phyloP scores from a whole-genome alignment of 2,329 filamentous ascomycete species.

The Uncinocarpus reesii region DNA sequence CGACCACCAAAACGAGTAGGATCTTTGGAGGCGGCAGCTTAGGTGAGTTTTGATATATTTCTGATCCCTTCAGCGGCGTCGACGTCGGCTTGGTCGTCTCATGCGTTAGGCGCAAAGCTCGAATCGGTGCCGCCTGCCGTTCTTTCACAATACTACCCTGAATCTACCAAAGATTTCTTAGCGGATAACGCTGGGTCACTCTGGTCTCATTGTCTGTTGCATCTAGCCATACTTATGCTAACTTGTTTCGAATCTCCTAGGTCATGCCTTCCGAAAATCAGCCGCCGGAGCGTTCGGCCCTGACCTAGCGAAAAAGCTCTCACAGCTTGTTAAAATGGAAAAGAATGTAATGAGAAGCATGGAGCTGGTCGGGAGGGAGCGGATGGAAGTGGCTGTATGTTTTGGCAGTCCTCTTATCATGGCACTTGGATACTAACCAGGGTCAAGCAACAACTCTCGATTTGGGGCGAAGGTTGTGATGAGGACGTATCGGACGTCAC shows the following conservation, averaged over 20 bases:
- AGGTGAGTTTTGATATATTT: slow-evolving; percentile 48
- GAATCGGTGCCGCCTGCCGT: too few relatives aligned
- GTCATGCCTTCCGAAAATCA: slow-evolving; percentile 51
- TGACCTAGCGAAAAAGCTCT: slow-evolving; percentile 94
- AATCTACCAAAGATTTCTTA: too few relatives aligned
- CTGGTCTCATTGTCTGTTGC: too few relatives aligned
- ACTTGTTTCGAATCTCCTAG: slow-evolving; percentile 29
- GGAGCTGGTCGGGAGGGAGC: slow-evolving; percentile 86
- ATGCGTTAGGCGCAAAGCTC: not conserved
- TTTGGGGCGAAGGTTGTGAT: slow-evolving; percentile 92
- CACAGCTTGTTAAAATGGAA: slow-evolving; percentile 98
- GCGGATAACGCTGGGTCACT: too few relatives aligned
- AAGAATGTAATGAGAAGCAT: slow-evolving; percentile 99
- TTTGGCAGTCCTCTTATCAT: not conserved
- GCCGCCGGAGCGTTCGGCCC: slow-evolving; percentile 51
- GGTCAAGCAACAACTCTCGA: slow-evolving; percentile 84
- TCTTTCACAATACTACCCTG: too few relatives aligned
- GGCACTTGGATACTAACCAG: not conserved
- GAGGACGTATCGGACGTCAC: slow-evolving; percentile 98
- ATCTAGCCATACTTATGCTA: too few relatives aligned
- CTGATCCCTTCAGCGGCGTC: not conserved
- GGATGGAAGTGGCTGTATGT: slow-evolving; percentile 95
- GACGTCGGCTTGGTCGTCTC: not conserved
- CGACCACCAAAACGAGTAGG: slow-evolving; percentile 79
- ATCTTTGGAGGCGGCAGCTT: slow-evolving; percentile 80